Evolutionary conservation across 176 grass and related monocot species (phyloP), one percentile per base, ranked within the genome.

Genomic region (Microstegium vimineum): DNA sequence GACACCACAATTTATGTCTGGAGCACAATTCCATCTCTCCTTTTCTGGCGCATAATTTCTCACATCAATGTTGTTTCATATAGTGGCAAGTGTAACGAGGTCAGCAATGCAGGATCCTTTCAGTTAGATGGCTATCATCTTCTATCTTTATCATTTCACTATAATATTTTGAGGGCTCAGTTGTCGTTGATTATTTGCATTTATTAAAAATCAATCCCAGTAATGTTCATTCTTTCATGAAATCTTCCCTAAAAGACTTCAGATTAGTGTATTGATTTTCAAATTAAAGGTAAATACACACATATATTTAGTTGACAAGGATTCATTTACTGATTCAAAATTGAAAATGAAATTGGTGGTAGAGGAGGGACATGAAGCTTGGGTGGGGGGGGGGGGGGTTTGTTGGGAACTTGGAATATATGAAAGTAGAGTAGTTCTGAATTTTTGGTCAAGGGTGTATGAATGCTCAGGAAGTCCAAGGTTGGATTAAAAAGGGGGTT

Each of bases 121-220:
- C 63, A 33, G 71, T 84, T 33, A 76, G 49, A 80, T 69, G 37
- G 10, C 18, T 75, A 84, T 80, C 62, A 43, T 60, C 68, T 69
- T 84, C 30, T 51, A 27, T 75, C 49, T 15, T 74, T 75, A 75
- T 79, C 37, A 36, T 66, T 45, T n/a, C 66, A 56, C 22, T 71
- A 41, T 54, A 64, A 12, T 60, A 3, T 52, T 65, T 77, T 64
- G 8, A 31, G 67, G 37, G 51, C 60, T 61, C 42, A 10, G 22
- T 18, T 47, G n/a, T 40, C 37, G 2, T 57, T 27, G 20, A 73
- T 6, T 72, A 43, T 41, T 79, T 46, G n/a, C 51, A 69, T 85
- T 69, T 54, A 79, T 71, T 85, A 36, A 54, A 6, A 69, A 31
- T 62, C 18, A 74, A 63, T 22, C 27, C n/a, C n/a, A 56, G 37